phyloP scores from a whole-genome alignment of 2,329 filamentous ascomycete genomes.

The Talaromyces amestolkiae region DNA sequence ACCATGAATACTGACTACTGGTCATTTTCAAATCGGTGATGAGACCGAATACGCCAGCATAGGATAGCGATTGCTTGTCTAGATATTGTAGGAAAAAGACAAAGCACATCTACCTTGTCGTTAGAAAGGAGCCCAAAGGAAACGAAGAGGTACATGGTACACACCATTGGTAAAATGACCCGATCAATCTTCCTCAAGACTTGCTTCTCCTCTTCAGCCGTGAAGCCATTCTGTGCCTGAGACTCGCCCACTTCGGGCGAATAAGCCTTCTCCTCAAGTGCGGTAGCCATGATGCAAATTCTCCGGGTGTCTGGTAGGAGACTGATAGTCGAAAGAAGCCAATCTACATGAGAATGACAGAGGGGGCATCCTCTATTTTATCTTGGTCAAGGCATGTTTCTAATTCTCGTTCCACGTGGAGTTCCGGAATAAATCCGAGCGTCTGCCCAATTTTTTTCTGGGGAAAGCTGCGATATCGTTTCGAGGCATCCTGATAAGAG shows the following conservation, averaged over 20 bases:
- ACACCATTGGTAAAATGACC: conserved; percentile 26
- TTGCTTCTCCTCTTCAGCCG: conserved; percentile 22
- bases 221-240: not conserved
- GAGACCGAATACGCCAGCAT: conserved; percentile 46
- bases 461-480: conserved; percentile 7
- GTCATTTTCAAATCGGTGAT: conserved; percentile 48
- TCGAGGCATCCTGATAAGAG: conserved; percentile 6
- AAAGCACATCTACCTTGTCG: conserved; percentile 37
- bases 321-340: not conserved
- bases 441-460: not conserved
- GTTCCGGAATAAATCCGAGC: not conserved
- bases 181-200: conserved; percentile 26
- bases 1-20: conserved; percentile 51
- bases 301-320: not conserved
- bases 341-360: not conserved
- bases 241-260: not conserved
- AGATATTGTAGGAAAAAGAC: conserved; percentile 44
- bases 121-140: not conserved
- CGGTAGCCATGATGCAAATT: conserved; percentile 3
- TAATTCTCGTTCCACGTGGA: not conserved
- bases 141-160: not conserved
- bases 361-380: not conserved
- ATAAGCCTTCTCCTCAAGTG: conserved; percentile 1
- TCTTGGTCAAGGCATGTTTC: not conserved
- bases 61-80: conserved; percentile 48